Evolutionary conservation across 2,329 filamentous ascomycete genomes (phyloP).

Genomic region (Stemphylium vesicarium): DNA sequence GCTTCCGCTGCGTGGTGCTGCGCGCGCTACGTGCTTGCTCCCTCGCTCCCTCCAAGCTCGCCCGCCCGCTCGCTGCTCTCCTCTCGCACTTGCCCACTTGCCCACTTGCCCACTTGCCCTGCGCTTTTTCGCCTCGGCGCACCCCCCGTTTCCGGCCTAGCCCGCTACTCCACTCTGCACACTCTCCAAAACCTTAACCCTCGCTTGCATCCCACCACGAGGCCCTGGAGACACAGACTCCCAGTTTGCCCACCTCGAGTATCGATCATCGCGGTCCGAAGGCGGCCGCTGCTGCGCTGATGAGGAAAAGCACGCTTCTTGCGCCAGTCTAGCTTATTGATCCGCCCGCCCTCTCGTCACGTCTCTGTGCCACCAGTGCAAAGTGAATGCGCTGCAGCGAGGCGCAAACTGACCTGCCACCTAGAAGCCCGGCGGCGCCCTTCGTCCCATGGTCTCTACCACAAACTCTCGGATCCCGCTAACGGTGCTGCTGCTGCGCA

Average conservation of each 20-base stretch:
- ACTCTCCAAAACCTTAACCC: conserved; percentile 10
- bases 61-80: background rate
- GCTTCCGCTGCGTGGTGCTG: no score
- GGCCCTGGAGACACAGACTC: conserved; percentile 21
- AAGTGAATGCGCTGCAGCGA: background rate
- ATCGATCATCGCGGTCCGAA: conserved; percentile 19
- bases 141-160: conserved; percentile 18
- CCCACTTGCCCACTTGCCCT: background rate
- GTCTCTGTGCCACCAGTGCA: background rate
- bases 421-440: conserved; percentile 5
- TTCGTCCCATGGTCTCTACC: conserved; percentile 5
- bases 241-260: conserved; percentile 23
- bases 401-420: background rate
- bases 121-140: conserved; percentile 11
- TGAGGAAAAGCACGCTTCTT: conserved; percentile 8
- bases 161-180: background rate
- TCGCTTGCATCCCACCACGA: conserved; percentile 25
- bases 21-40: background rate
- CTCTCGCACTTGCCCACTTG: background rate
- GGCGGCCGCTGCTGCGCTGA: conserved; percentile 7
- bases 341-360: conserved; percentile 7
- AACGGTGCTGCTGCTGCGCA: background rate
- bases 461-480: background rate
- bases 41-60: background rate
- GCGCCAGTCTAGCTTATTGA: conserved; percentile 7